Conservation (phyloP, 306 rosid genomes). For the barrel medic (Medicago truncatula) region DNA sequence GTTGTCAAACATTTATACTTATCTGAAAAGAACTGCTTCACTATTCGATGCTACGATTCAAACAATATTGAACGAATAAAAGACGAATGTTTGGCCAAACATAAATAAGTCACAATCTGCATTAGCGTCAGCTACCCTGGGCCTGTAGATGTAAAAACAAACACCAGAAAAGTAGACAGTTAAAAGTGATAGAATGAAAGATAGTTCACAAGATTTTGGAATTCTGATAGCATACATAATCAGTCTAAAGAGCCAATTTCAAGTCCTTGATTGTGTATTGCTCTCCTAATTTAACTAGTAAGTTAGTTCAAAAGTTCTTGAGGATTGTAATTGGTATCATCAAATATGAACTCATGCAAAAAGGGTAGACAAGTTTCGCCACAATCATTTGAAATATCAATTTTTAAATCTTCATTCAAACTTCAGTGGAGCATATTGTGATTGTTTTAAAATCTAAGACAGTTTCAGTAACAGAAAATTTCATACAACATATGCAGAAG, state of each 20-base stretch:
- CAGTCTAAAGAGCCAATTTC: conserved; percentile 3
- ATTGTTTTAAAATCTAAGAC: conserved; percentile 26
- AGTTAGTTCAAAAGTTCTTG: conserved; percentile 22
- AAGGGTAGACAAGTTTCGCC: conserved; percentile 25
- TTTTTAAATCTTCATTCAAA: conserved; percentile 22
- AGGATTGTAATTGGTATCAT: not conserved
- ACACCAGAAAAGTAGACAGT: not conserved
- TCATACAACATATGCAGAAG: not conserved
- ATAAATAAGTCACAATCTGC: conserved; percentile 22
- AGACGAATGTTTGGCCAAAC: not conserved
- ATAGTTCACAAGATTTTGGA: conserved; percentile 25
- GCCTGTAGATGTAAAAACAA: not conserved
- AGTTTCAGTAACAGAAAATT: not conserved
- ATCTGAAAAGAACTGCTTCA: conserved; percentile 33
- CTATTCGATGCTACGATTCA: conserved; percentile 36
- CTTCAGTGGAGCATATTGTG: not conserved
- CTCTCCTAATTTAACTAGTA: conserved; percentile 16
- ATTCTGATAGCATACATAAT: conserved; percentile 20
- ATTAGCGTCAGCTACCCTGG: conserved; percentile 13
- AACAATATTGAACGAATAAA: not conserved
- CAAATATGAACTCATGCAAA: conserved; percentile 11
- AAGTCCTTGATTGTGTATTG: not conserved
- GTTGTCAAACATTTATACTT: conserved; percentile 60
- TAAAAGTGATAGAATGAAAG: not conserved
- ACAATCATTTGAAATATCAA: conserved; percentile 17